Conservation (phyloP, 208 protist genomes). For the Crithidia expoeki region DNA sequence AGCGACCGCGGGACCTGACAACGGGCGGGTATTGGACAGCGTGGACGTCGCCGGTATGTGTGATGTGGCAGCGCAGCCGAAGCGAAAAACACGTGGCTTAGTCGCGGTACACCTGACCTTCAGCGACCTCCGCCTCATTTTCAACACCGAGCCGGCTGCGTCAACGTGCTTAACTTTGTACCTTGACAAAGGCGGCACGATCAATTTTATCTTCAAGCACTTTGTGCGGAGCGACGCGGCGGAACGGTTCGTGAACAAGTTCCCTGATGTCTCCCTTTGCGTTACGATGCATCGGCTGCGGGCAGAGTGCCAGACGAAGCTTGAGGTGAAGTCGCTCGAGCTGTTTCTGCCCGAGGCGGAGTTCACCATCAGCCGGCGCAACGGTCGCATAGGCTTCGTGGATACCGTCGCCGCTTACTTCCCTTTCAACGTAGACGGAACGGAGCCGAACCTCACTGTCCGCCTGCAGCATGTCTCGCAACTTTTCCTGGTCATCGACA, state of each 20-base stretch:
- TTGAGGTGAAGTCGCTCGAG: slow-evolving; percentile 90
- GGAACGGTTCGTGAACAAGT: slow-evolving; percentile 32
- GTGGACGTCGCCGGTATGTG: not conserved
- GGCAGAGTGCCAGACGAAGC: slow-evolving; percentile 83
- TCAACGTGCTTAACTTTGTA: slow-evolving; percentile 74
- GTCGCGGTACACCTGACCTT: slow-evolving; percentile 65
- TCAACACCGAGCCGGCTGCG: slow-evolving; percentile 70
- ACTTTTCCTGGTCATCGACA: slow-evolving; percentile 62
- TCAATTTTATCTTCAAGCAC: slow-evolving; percentile 59
- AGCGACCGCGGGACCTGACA: not conserved
- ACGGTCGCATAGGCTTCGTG: slow-evolving; percentile 24
- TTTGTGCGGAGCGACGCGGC: slow-evolving; percentile 12
- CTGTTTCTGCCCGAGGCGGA: slow-evolving; percentile 67
- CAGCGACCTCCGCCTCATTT: slow-evolving; percentile 59
- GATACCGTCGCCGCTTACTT: slow-evolving; percentile 50
- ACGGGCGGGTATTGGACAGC: not conserved
- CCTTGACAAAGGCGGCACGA: slow-evolving; percentile 58
- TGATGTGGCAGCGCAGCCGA: not conserved
- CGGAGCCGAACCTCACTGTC: slow-evolving; percentile 64
- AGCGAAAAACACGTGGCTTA: slow-evolving; percentile 24
- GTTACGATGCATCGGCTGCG: slow-evolving; percentile 52
- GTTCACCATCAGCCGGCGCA: slow-evolving; percentile 46
- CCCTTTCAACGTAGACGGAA: slow-evolving; percentile 55
- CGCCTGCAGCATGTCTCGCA: slow-evolving; percentile 76
- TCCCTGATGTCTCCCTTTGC: slow-evolving; percentile 43